Evolutionary conservation across 371 early-diverging fungal species (phyloP), one percentile per base, ranked within the genome.

Genomic region (Apophysomyces ossiformis): DNA sequence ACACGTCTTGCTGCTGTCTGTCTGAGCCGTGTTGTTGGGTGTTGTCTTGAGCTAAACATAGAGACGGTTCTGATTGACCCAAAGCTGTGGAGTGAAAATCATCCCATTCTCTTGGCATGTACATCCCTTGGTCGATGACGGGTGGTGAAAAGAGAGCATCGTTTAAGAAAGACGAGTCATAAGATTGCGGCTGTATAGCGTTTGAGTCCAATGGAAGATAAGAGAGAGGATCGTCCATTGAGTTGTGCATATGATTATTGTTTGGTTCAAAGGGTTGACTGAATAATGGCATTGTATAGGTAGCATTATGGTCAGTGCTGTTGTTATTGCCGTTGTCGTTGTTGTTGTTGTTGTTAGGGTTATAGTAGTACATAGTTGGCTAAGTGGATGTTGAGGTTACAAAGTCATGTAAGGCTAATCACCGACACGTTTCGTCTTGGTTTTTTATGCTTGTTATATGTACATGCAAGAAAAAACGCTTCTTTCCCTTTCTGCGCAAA

Each of bases 261-360:
- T 50, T 16, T 21, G 54, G 54, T 26, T 50, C 54, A 50, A 50
- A 50, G 21, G 54, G 54, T 21, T 50, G 54, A 21, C 54, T 50
- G 11, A 50, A 50, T 1, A 50, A 26, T 50, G 54, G 54, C 54
- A 50, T 50, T 9, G 21, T 26, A 32, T 50, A 26, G 54, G 54
- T 50, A 18, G 21, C 35, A 50, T 50, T 50, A 50, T 50, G 1
- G 21, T 50, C 21, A 13, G 8, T 45, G 21, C 58, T 46, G 57
- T 39, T 15, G 58, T 36, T 56, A 39, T 18, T 13, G 58, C 57
- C 41, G 47, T 15, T 59, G 59, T 38, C 37, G 38, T 60, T 37
- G 54, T 43, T 37, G 60, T 60, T 46, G 47, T 45, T 67, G 61
- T 57, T 57, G 67, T 61, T 62, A 21, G 16, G n/a, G 54, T 50